Percentiles rank a stretch among this genome's conserved stretches.
phyloP scores from a whole-genome alignment of 139 green algal genomes.

The Tetradesmus lagerheimii region DNA sequence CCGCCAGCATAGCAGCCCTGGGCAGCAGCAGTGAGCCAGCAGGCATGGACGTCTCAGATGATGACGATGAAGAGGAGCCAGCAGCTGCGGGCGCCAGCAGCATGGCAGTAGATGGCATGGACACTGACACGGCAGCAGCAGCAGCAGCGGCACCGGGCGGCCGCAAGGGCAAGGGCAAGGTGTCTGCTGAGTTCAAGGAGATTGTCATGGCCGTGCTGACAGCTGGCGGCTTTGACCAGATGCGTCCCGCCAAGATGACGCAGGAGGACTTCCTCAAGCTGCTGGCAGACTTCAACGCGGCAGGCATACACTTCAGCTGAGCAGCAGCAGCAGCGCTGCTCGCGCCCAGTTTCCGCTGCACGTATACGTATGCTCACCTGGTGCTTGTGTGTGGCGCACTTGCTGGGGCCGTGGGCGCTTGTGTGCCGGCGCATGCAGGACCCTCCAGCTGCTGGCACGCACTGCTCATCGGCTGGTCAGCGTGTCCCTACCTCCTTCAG shows the following conservation, averaged over 20 bases:
- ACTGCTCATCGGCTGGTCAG: too few relatives aligned
- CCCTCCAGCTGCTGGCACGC: too few relatives aligned
- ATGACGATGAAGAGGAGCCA: constrained; percentile 51
- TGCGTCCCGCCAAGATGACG: constrained; percentile 90
- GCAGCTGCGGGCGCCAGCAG: constrained; percentile 41
- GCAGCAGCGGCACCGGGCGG: neutral
- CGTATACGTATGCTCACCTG: too few relatives aligned
- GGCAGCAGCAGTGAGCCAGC: constrained; percentile 2
- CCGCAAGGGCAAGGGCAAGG: constrained; percentile 53
- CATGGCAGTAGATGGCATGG: constrained; percentile 44
- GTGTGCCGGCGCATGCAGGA: too few relatives aligned
- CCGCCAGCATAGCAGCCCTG: constrained; percentile 28
- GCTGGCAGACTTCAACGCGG: constrained; percentile 93
- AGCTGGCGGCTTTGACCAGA: constrained; percentile 76
- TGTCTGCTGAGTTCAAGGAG: constrained; percentile 83
- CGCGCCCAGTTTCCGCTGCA: too few relatives aligned
- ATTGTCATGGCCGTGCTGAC: constrained; percentile 77
- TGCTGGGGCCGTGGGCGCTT: too few relatives aligned
- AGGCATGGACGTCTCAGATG: constrained; percentile 52
- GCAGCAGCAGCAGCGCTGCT: neutral
- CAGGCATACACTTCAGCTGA: constrained; percentile 95
- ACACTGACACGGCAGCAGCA: constrained; percentile 15
- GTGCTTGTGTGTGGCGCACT: too few relatives aligned
- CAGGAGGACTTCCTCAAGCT: constrained; percentile 97
- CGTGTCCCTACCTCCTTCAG: constrained; percentile 68